Evolutionary conservation across 805 yeast species (phyloP), one percentile per base, ranked within the genome.

Genomic region (Candida takata): DNA sequence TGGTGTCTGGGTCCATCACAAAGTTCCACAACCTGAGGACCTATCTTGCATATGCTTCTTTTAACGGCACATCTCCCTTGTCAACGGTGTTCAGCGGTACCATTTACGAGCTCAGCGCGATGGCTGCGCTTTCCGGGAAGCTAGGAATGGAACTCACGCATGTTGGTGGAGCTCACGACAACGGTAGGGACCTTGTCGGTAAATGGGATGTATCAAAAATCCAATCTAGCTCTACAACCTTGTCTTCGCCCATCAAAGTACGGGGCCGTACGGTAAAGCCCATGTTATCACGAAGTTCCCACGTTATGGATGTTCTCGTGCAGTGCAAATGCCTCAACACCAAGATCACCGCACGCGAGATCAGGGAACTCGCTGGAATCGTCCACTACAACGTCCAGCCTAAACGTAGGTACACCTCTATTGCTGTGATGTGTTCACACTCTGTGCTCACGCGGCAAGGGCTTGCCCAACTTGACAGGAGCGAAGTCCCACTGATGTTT

Each of bases 1-100:
- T n/a, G n/a, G n/a, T n/a, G n/a, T n/a, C n/a, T n/a, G n/a, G n/a
- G n/a, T n/a, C n/a, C n/a, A n/a, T n/a, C n/a, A n/a, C 29, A 9
- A 27, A 14, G 11, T 27, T 27, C 23, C 26, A 27, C 27, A 34
- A 30, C 14, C 18, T 41, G 4, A 16, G 15, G 8, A 18, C 37
- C 3, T 51, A 51, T 28, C 32, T 51, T 6, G 23, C 27, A 8
- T 41, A 51, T 21, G 51, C 52, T 3, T 34, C 27, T n/a, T n/a
- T 26, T 10, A 48, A 36, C 28, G 36, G 34, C n/a, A 29, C 45
- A 8, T 40, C 34, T 24, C 41, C 51, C 1, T 38, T 33, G 4
- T 43, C 53, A 12, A 49, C 49, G 6, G 51, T 45, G 5, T 51
- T 51, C 38, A 29, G 30, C n/a, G 55, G 55, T 2, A 49, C 55